Evolutionary conservation across 139 green algal species (phyloP), one percentile per base, ranked within the genome.

Genomic region (Chlamydomonas applanata): DNA sequence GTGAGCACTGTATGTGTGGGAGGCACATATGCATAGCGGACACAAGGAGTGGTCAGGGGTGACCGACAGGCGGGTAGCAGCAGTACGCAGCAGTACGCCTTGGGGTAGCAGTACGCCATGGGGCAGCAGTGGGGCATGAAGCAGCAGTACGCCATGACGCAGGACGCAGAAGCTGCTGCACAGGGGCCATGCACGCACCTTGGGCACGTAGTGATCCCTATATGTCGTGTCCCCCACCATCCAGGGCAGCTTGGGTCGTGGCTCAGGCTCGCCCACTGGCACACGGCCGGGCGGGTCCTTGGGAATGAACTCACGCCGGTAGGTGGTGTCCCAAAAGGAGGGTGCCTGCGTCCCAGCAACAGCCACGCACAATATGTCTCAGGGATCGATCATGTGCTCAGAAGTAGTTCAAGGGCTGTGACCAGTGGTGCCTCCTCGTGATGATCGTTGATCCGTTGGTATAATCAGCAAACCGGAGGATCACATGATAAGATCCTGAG

Each of bases 281-380:
- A 53, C 25, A 34, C 65, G 27, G 2, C 53, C 62, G 7, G 72
- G 62, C 11, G 65, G 45, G 14, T 81, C 70, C 65, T 87, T 87
- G 46, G 81, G 81, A 11, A 75, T 35, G 53, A 76, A 87, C 27
- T 83, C 62, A 2, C 33, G 4, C 2, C 77, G 24, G 66, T 87
- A 83, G 2, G 82, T 87, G 49, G 82, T 87, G 57, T 80, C 74
- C 49, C 73, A 87, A 11, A 76, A 76, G 69, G 27, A 77, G 19
- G 81, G 81, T 19, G 75, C 25, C 9, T 57, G 52, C n/a, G n/a
- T n/a, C n/a, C n/a, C n/a, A n/a, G n/a, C n/a, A n/a, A n/a, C n/a
- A n/a, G n/a, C n/a, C n/a, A n/a, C n/a, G n/a, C n/a, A n/a, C n/a
- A n/a, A n/a, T n/a, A n/a, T n/a, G n/a, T n/a, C n/a, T n/a, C n/a